phyloP scores from a whole-genome alignment of 2,329 filamentous ascomycete species.

The Scortechinia acanthostroma region DNA sequence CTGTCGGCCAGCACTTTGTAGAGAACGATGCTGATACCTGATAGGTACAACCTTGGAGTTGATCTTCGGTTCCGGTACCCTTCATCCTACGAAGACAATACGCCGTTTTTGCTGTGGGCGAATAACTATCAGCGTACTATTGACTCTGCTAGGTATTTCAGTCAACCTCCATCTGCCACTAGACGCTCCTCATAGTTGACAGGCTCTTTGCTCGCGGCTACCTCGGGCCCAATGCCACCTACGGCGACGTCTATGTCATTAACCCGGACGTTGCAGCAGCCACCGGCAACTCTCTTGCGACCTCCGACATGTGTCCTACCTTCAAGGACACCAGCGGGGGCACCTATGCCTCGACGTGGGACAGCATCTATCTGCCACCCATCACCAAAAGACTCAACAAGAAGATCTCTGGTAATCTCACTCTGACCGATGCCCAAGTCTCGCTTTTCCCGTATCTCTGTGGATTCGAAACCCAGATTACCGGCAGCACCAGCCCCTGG shows the following conservation, averaged over 20 bases:
- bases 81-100: constrained; percentile 27
- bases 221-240: constrained; percentile 39
- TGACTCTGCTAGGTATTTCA: constrained; percentile 45
- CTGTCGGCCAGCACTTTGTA: constrained; percentile 41
- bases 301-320: constrained; percentile 54
- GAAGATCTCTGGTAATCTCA: constrained; percentile 43
- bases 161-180: too few species aligned
- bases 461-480: constrained; percentile 65
- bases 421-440: constrained; percentile 42
- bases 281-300: constrained; percentile 54
- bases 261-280: constrained; percentile 37
- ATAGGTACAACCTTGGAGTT: constrained; percentile 13
- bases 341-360: constrained; percentile 28
- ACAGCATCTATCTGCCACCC: constrained; percentile 39
- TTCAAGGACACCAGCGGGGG: constrained; percentile 47
- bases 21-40: constrained; percentile 25
- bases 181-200: too few species aligned
- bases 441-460: constrained; percentile 61
- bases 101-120: constrained; percentile 51
- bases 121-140: constrained; percentile 44
- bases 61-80: constrained; percentile 22
- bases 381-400: constrained; percentile 44
- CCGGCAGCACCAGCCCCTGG: constrained; percentile 50
- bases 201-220: constrained; percentile 51
- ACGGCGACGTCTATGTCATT: constrained; percentile 49